Percentiles rank a stretch among this genome's conserved stretches.
These are phyloP conservation scores for Seminavis robusta DNA, from an alignment of 108 stramenopile species.

Conservation along the genomic window DNA sequence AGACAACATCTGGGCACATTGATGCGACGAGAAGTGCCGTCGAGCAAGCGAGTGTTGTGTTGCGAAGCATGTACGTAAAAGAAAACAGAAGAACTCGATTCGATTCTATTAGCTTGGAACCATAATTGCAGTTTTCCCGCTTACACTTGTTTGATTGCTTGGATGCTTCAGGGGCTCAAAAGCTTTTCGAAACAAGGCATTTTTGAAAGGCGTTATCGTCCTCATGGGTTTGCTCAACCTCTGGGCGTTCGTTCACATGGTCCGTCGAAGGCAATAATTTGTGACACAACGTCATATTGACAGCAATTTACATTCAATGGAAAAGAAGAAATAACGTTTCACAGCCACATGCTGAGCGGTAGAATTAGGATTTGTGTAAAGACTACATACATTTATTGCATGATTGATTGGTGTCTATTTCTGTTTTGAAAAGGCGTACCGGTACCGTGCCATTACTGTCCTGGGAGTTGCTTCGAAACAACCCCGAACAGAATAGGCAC, in stretches of 20 bases:
- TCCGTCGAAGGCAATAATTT: no score
- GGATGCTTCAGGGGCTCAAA: slow-evolving; percentile 33
- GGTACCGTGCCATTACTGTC: no score
- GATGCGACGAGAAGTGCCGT: background rate
- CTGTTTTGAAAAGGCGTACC: background rate
- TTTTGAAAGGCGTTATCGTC: slow-evolving; percentile 54
- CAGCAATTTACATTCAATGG: background rate
- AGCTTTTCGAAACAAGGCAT: slow-evolving; percentile 54
- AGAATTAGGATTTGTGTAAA: background rate
- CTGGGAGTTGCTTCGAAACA: no score
- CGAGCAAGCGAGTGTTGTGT: no score
- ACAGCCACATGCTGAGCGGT: background rate
- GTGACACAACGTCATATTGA: no score
- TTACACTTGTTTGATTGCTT: slow-evolving; percentile 4
- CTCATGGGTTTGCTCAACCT: slow-evolving; percentile 46
- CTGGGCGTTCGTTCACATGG: slow-evolving; percentile 23
- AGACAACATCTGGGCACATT: slow-evolving; percentile 11
- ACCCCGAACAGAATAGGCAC: no score
- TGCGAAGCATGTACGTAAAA: no score
- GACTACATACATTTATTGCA: background rate
- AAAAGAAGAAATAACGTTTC: background rate
- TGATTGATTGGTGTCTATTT: background rate
- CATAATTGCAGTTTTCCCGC: no score
- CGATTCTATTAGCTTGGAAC: no score
- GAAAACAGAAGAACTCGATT: no score